Percentiles rank a stretch among this genome's conserved stretches.
phyloP scores from a whole-genome alignment of 208 protist species.

The Leishmania aethiopica region DNA sequence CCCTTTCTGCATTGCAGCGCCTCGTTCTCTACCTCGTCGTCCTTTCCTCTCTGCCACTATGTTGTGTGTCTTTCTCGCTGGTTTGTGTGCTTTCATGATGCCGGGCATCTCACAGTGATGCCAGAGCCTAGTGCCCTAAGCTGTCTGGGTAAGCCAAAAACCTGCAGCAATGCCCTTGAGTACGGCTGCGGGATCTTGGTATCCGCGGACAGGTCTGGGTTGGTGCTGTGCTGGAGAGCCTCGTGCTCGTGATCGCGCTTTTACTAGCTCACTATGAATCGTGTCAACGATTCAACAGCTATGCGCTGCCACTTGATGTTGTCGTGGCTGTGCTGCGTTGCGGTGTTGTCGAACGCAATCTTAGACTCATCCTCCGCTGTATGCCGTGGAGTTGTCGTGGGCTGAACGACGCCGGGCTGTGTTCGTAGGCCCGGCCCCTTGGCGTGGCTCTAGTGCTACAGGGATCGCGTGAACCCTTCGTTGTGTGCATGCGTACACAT shows the following conservation, averaged over 20 bases:
- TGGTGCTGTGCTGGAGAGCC: too few relatives aligned
- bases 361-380: background rate
- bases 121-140: too few relatives aligned
- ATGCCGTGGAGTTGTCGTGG: background rate
- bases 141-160: too few relatives aligned
- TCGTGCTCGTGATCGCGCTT: too few relatives aligned
- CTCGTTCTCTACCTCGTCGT: background rate
- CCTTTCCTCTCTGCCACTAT: background rate
- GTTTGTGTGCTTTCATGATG: background rate
- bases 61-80: background rate
- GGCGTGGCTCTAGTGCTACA: background rate
- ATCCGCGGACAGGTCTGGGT: too few relatives aligned
- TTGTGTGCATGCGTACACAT: too few relatives aligned
- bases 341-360: background rate
- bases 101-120: background rate
- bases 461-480: too few relatives aligned
- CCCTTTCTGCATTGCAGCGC: background rate
- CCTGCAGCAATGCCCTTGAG: too few relatives aligned
- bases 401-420: background rate
- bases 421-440: background rate
- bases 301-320: too few relatives aligned
- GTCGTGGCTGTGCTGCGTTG: background rate
- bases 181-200: too few relatives aligned
- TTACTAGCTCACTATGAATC: too few relatives aligned
- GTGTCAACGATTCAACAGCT: background rate